phyloP scores from a whole-genome alignment of 805 yeast species.

The Myxozyma kluyveri region DNA sequence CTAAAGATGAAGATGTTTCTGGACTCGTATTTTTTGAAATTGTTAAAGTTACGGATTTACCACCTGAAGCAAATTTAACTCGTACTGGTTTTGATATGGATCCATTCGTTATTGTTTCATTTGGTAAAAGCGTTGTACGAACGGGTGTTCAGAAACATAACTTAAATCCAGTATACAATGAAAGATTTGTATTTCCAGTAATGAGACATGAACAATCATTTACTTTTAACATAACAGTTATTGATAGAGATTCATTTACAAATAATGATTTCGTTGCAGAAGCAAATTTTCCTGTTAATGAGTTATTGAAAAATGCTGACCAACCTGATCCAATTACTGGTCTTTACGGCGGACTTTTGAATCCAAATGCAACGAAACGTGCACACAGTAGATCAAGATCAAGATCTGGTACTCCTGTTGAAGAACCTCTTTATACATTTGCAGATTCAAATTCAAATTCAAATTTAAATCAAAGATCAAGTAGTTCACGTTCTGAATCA shows the following conservation, averaged over 20 bases:
- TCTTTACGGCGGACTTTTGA: slow-evolving; percentile 22
- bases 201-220: slow-evolving; percentile 61
- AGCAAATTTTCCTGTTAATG: slow-evolving; percentile 54
- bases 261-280: slow-evolving; percentile 79
- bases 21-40: slow-evolving; percentile 82
- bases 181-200: slow-evolving; percentile 75
- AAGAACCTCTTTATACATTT: no score
- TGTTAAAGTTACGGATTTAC: slow-evolving; percentile 69
- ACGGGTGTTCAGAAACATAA: slow-evolving; percentile 84
- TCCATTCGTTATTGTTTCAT: slow-evolving; percentile 88
- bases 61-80: slow-evolving; percentile 68
- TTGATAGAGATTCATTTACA: slow-evolving; percentile 82
- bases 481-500: not conserved
- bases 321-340: slow-evolving; percentile 39
- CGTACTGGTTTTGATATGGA: slow-evolving; percentile 90
- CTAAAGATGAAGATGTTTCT: slow-evolving; percentile 32
- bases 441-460: not conserved
- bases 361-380: not conserved
- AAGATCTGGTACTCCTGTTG: not conserved
- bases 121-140: slow-evolving; percentile 82
- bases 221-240: slow-evolving; percentile 64
- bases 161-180: slow-evolving; percentile 76
- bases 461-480: not conserved
- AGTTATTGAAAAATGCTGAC: slow-evolving; percentile 42
- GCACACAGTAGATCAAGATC: not conserved